Percentiles rank a stretch among this genome's conserved stretches.
Conservation (phyloP, 1,284 basidiomycete genomes). For the Afroboletus lepidellus region DNA sequence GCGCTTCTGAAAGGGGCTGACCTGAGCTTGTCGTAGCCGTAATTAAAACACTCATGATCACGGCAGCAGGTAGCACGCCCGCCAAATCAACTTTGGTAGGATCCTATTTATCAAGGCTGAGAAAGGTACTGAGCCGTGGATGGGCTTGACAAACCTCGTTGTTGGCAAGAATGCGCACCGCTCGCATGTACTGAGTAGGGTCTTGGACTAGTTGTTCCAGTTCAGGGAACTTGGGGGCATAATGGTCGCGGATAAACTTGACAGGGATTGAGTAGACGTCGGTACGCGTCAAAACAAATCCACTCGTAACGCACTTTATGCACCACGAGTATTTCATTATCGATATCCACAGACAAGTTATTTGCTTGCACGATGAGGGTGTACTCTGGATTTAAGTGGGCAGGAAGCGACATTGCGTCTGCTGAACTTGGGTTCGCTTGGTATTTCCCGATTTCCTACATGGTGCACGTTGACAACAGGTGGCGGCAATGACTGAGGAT, state of each 20-base stretch:
- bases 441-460: slow-evolving; percentile 86
- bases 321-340: slow-evolving; percentile 96
- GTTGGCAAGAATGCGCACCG: slow-evolving; percentile 89
- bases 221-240: slow-evolving; percentile 94
- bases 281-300: slow-evolving; percentile 33
- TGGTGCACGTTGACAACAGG: background rate
- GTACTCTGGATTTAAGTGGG: slow-evolving; percentile 95
- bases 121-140: background rate
- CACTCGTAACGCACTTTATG: slow-evolving; percentile 73
- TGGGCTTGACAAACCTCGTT: slow-evolving; percentile 51
- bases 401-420: slow-evolving; percentile 74
- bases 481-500: background rate
- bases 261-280: slow-evolving; percentile 12
- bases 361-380: slow-evolving; percentile 95
- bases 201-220: slow-evolving; percentile 93
- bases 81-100: slow-evolving; percentile 81
- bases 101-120: slow-evolving; percentile 47
- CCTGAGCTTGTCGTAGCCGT: slow-evolving; percentile 92
- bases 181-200: slow-evolving; percentile 89
- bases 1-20: slow-evolving; percentile 61
- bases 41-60: slow-evolving; percentile 95
- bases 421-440: slow-evolving; percentile 73
- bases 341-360: slow-evolving; percentile 96
- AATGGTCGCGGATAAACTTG: slow-evolving; percentile 98
- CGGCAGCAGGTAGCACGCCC: slow-evolving; percentile 84